Percentiles rank a stretch among this genome's conserved stretches.
phyloP scores from a whole-genome alignment of 169 alveolate genomes.

The Plasmodium yoelii region DNA sequence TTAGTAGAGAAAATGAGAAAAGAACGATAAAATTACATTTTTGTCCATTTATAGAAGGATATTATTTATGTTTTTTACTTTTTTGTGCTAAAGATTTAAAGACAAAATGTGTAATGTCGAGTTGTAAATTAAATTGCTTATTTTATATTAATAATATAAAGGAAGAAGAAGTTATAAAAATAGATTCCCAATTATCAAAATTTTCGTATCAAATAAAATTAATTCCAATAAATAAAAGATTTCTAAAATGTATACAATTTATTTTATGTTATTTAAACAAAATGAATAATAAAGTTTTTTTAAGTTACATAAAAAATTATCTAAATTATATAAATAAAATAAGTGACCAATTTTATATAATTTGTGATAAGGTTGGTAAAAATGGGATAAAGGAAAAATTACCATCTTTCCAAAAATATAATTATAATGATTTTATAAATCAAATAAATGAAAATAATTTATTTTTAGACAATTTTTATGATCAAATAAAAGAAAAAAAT shows the following conservation, averaged over 20 bases:
- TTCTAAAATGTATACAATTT: conserved; percentile 32
- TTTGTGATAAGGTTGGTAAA: conserved; percentile 22
- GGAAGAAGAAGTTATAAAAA: conserved; percentile 52
- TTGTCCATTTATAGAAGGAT: conserved; percentile 62
- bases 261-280: conserved; percentile 45
- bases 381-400: neutral
- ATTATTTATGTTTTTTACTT: conserved; percentile 48
- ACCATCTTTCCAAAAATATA: neutral
- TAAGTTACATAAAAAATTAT: conserved; percentile 23
- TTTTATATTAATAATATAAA: conserved; percentile 54
- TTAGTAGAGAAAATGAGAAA: conserved; percentile 23
- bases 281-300: conserved; percentile 6
- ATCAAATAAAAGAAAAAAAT: conserved; percentile 11
- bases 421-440: conserved; percentile 3
- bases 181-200: neutral
- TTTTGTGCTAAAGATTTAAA: conserved; percentile 34
- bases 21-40: conserved; percentile 37
- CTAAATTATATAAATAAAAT: conserved; percentile 13
- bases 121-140: conserved; percentile 54
- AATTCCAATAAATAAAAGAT: conserved; percentile 46
- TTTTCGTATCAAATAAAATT: conserved; percentile 24
- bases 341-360: conserved; percentile 9
- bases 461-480: conserved; percentile 27
- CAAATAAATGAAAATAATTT: neutral
- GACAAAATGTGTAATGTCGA: conserved; percentile 29